These are phyloP conservation scores for Oligophagozyma castellii DNA, from an alignment of 1,139 yeast species.

Conservation along the genomic window DNA sequence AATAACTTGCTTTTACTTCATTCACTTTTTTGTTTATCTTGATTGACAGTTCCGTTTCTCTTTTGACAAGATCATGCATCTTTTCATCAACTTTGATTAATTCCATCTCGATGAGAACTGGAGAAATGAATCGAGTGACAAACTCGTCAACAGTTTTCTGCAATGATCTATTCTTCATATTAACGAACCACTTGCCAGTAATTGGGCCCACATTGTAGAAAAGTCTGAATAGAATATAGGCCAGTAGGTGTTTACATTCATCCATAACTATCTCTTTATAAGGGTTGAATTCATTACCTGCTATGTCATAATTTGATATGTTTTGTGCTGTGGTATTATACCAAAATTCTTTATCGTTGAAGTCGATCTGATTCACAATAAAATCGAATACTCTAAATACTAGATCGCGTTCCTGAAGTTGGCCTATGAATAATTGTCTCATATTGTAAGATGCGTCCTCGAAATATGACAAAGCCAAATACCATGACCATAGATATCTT, in stretches of 20 bases:
- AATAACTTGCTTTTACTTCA: constrained; percentile 61
- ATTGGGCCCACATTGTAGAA: constrained; percentile 52
- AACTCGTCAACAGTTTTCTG: constrained; percentile 49
- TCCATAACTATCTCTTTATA: constrained; percentile 16
- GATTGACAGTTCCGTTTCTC: constrained; percentile 46
- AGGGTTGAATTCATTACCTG: constrained; percentile 12
- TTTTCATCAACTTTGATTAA: constrained; percentile 38
- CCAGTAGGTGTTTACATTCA: constrained; percentile 31
- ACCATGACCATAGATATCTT: constrained; percentile 60
- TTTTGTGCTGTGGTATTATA: constrained; percentile 18
- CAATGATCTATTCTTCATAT: constrained; percentile 27
- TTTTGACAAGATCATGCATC: constrained; percentile 26
- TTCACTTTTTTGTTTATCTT: constrained; percentile 48
- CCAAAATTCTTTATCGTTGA: constrained; percentile 26
- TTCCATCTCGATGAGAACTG: constrained; percentile 45
- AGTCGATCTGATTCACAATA: constrained; percentile 33
- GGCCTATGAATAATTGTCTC: constrained; percentile 45
- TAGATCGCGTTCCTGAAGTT: constrained; percentile 36
- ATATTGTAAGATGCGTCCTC: constrained; percentile 52
- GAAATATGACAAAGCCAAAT: constrained; percentile 47
- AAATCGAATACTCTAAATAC: constrained; percentile 37
- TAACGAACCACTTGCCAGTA: constrained; percentile 60
- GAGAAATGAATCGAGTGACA: constrained; percentile 49
- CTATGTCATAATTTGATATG: constrained; percentile 15
- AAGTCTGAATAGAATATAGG: constrained; percentile 44